Evolutionary conservation across 768 basidiomycete genomes (phyloP).

Genomic region (Mycena alexandri): DNA sequence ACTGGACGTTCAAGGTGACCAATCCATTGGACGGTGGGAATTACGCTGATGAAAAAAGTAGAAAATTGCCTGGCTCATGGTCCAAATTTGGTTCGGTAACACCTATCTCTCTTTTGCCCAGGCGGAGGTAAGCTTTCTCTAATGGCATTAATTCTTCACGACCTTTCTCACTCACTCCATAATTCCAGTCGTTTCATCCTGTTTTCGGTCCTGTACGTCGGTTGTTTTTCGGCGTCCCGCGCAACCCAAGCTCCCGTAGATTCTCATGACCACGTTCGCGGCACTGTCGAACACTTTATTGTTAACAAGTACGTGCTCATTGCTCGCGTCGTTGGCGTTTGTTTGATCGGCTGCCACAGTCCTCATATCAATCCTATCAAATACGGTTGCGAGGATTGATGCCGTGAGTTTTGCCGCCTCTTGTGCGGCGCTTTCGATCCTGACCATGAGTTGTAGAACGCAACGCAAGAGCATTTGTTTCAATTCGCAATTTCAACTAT

Average conservation of each 20-base stretch:
- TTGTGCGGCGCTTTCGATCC: constrained; percentile 9
- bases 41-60: neutral
- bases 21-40: neutral
- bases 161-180: neutral
- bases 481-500: constrained; percentile 90
- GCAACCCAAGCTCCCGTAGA: constrained; percentile 39
- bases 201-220: constrained; percentile 71
- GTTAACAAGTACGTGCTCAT: constrained; percentile 73
- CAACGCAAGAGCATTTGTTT: constrained; percentile 77
- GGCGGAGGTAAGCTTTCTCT: constrained; percentile 8
- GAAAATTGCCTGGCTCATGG: constrained; percentile 85
- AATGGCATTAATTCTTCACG: constrained; percentile 47
- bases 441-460: constrained; percentile 53
- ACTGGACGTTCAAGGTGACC: constrained; percentile 31
- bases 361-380: constrained; percentile 91
- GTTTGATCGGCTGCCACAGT: constrained; percentile 53
- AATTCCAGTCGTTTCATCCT: constrained; percentile 70
- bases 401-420: constrained; percentile 52
- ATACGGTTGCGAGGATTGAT: constrained; percentile 88
- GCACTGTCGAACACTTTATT: constrained; percentile 84
- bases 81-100: constrained; percentile 83
- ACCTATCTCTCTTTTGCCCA: constrained; percentile 59
- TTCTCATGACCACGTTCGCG: constrained; percentile 85
- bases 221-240: neutral
- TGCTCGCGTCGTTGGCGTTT: neutral